Conservation (phyloP, 257 asterid genomes). For the Solanum arcanum region DNA sequence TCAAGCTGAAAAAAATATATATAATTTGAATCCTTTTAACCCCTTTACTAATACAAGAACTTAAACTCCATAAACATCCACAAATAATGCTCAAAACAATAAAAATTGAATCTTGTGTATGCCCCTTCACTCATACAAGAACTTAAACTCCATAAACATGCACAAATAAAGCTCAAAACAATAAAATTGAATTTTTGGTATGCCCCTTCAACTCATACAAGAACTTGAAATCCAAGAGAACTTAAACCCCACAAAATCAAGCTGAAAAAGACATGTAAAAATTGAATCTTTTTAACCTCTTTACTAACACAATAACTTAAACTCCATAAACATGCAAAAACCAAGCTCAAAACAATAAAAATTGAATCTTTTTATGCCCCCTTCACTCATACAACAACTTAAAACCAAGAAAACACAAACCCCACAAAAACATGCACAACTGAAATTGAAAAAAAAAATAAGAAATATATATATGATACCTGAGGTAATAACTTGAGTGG, state of each 20-base stretch:
- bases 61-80: background rate
- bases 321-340: background rate
- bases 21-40: background rate
- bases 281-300: background rate
- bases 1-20: background rate
- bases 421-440: background rate
- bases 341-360: background rate
- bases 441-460: background rate
- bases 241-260: background rate
- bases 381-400: background rate
- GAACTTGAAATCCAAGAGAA: background rate
- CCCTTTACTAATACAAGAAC: background rate
- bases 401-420: background rate
- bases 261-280: background rate
- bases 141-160: background rate
- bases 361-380: background rate
- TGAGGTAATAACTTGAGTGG: constrained; percentile 52
- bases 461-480: constrained; percentile 17
- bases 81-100: background rate
- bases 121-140: background rate
- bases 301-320: background rate
- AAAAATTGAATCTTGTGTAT: background rate
- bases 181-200: background rate
- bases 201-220: background rate
- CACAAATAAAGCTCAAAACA: background rate